Conservation (phyloP, 495 filamentous ascomycete genomes). For the Penicillium riverlandense region DNA sequence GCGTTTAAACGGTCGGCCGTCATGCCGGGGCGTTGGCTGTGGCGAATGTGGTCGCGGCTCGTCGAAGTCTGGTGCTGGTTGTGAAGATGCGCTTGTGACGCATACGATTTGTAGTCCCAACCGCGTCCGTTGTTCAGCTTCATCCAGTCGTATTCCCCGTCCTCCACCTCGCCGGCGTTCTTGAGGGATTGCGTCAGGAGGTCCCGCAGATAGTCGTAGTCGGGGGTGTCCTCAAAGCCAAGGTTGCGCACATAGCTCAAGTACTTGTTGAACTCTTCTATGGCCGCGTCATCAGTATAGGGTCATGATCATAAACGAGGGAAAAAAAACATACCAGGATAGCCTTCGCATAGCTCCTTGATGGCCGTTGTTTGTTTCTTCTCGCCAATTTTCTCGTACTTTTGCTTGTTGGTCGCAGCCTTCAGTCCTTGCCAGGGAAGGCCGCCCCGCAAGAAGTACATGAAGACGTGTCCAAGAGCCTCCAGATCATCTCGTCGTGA, state of each 20-base stretch:
- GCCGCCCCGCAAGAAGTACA: slow-evolving; percentile 97
- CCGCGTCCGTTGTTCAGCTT: slow-evolving; percentile 93
- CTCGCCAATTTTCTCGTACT: slow-evolving; percentile 99
- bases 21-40: slow-evolving; percentile 55
- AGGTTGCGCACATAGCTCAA: slow-evolving; percentile 95
- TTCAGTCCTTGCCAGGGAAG: slow-evolving; percentile 98
- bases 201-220: slow-evolving; percentile 97
- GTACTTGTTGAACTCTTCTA: slow-evolving; percentile 96
- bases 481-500: slow-evolving; percentile 95
- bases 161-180: slow-evolving; percentile 88
- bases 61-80: slow-evolving; percentile 71
- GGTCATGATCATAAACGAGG: too few species aligned
- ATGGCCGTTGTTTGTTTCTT: slow-evolving; percentile 98
- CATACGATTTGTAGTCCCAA: slow-evolving; percentile 89
- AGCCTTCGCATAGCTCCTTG: slow-evolving; percentile 94
- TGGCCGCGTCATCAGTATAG: not conserved
- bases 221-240: slow-evolving; percentile 95
- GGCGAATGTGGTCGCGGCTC: slow-evolving; percentile 65
- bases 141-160: slow-evolving; percentile 99
- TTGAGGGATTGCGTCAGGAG: slow-evolving; percentile 96
- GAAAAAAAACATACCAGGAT: slow-evolving; percentile 56
- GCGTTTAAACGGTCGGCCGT: slow-evolving; percentile 95
- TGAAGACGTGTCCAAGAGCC: slow-evolving; percentile 94
- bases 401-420: slow-evolving; percentile 99
- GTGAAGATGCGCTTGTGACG: slow-evolving; percentile 68